Evolutionary conservation across 75 land plant species (phyloP).

Genomic region (Pinus albicaulis): DNA sequence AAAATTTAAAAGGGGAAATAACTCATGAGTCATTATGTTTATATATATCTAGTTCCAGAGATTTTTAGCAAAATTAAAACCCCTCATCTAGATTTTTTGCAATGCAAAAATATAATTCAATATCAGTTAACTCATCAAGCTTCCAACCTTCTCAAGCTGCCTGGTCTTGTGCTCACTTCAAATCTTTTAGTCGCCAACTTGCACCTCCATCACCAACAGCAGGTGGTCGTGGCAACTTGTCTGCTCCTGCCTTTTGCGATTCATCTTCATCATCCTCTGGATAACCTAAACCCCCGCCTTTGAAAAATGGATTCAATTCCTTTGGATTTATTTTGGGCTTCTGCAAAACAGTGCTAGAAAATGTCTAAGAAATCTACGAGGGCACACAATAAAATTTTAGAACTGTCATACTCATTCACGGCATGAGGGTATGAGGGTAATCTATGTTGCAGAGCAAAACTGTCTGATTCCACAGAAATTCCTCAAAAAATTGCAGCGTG

Average conservation of each 20-base stretch:
- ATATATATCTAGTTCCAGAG: background rate
- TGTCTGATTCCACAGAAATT: no score
- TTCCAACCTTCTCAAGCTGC: conserved; percentile 87
- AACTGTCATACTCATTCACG: no score
- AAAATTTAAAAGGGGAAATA: background rate
- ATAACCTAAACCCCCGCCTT: conserved; percentile 70
- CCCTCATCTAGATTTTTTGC: background rate
- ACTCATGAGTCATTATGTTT: background rate
- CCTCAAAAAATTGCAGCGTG: no score
- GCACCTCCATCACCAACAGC: conserved; percentile 98
- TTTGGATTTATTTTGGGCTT: conserved; percentile 51
- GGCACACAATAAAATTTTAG: background rate
- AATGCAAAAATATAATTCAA: conserved; percentile 3
- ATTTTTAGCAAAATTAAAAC: conserved; percentile 5
- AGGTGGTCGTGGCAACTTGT: conserved; percentile 38
- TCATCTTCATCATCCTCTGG: conserved; percentile 48
- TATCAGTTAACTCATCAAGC: conserved; percentile 59
- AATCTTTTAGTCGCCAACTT: conserved; percentile 91
- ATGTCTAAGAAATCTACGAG: conserved; percentile 9
- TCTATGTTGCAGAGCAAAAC: no score
- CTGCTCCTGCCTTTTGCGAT: conserved; percentile 9
- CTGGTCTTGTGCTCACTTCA: conserved; percentile 94
- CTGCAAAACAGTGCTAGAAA: conserved; percentile 26
- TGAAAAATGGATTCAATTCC: conserved; percentile 86
- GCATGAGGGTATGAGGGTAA: no score